phyloP scores from a whole-genome alignment of 2,329 filamentous ascomycete genomes.

The Pseudopithomyces chartarum region DNA sequence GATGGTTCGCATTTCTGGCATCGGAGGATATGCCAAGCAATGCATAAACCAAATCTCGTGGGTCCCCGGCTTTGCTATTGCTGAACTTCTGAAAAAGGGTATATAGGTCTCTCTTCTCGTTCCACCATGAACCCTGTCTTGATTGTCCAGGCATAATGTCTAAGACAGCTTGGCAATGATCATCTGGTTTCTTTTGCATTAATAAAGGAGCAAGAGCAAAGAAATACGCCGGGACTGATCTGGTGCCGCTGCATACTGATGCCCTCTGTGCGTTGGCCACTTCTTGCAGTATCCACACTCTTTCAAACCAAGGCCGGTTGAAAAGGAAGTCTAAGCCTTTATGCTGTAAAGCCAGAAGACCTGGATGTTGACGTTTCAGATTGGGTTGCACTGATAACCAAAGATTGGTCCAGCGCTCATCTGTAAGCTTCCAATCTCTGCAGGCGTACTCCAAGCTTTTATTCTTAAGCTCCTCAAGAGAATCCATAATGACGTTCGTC shows the following conservation, averaged over 20 bases:
- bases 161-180: conserved; percentile 17
- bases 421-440: too few species aligned
- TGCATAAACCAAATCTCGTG: conserved; percentile 20
- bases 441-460: not conserved
- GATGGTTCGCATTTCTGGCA: not conserved
- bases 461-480: not conserved
- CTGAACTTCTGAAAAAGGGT: conserved; percentile 16
- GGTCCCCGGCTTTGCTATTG: conserved; percentile 12
- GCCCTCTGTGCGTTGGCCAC: conserved; percentile 11
- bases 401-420: too few species aligned
- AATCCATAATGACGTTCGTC: not conserved
- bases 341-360: too few species aligned
- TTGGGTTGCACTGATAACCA: too few species aligned
- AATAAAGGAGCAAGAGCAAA: conserved; percentile 12
- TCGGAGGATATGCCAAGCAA: conserved; percentile 17
- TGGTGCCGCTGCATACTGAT: conserved; percentile 9
- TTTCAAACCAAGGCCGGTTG: conserved; percentile 12
- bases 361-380: too few species aligned
- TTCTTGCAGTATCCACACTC: conserved; percentile 21
- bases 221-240: conserved; percentile 9
- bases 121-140: conserved; percentile 18
- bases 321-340: conserved; percentile 11
- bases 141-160: conserved; percentile 19
- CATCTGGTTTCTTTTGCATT: conserved; percentile 5
- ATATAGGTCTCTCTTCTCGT: conserved; percentile 11